These are phyloP conservation scores for Achaetomiella virescens DNA, from an alignment of 495 filamentous ascomycete genomes.

Conservation along the genomic window DNA sequence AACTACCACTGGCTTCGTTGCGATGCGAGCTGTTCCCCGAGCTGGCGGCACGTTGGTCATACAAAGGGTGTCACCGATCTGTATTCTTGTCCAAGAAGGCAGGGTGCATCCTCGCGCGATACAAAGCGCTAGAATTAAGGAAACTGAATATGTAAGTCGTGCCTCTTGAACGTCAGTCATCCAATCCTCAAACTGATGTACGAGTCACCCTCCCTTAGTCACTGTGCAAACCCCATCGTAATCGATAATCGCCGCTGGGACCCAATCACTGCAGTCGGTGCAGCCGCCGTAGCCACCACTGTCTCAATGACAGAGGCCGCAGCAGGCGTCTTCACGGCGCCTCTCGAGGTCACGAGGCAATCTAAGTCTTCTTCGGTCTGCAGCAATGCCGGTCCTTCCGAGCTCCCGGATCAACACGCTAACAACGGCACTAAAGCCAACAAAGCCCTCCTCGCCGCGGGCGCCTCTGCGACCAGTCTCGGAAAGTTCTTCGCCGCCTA, in stretches of 20 bases:
- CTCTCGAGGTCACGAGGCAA: too few species aligned
- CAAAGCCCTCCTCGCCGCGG: not conserved
- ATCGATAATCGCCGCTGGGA: not conserved
- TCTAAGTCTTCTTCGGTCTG: too few species aligned
- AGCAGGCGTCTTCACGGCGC: too few species aligned
- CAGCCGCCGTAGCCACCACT: not conserved
- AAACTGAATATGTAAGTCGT: not conserved
- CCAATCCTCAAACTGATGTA: not conserved
- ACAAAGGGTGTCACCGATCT: not conserved
- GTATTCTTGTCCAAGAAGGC: not conserved
- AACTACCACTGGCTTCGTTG: too few species aligned
- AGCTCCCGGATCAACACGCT: too few species aligned
- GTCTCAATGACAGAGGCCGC: not conserved
- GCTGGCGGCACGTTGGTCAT: not conserved
- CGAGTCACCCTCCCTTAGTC: not conserved
- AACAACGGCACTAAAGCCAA: too few species aligned
- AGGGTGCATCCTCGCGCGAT: not conserved
- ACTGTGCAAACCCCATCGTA: not conserved
- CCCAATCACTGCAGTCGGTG: not conserved
- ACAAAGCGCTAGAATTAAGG: not conserved
- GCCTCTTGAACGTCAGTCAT: too few species aligned
- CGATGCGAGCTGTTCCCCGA: not conserved
- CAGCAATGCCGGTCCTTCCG: too few species aligned
- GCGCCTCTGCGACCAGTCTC: too few species aligned
- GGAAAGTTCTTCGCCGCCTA: too few species aligned